A percentile compares a stretch with the other conserved stretches of the same genome.
phyloP scores from a whole-genome alignment of 1,284 basidiomycete genomes.

The Rhodotorula sp. region DNA sequence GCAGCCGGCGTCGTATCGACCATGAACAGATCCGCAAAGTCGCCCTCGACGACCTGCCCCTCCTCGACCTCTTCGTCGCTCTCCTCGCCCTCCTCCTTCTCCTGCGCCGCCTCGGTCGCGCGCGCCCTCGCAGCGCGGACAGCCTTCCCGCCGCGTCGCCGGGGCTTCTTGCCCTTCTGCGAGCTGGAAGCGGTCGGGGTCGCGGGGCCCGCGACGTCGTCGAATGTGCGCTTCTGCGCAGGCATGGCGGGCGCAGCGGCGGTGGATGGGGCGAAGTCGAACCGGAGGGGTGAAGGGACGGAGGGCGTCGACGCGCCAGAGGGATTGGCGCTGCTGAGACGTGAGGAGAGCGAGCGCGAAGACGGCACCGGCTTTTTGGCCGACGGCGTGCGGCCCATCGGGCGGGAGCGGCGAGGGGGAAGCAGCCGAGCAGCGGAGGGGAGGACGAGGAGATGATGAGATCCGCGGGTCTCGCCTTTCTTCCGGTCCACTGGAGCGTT shows the following conservation, averaged over 20 bases:
- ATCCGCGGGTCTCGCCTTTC: not conserved
- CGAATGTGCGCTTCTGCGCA: slow-evolving; percentile 25
- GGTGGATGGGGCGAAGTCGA: not conserved
- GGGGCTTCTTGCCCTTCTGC: not conserved
- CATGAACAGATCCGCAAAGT: slow-evolving; percentile 36
- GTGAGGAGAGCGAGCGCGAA: slow-evolving; percentile 12
- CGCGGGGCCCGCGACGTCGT: slow-evolving; percentile 6
- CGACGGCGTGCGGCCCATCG: slow-evolving; percentile 24
- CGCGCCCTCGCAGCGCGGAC: not conserved
- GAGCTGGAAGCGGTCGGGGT: not conserved
- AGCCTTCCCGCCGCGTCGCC: not conserved
- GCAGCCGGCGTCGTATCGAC: slow-evolving; percentile 36
- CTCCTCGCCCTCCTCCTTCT: not conserved
- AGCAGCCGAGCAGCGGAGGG: too few species aligned
- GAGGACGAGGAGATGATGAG: not conserved
- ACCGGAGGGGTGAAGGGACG: slow-evolving; percentile 19
- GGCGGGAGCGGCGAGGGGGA: too few species aligned
- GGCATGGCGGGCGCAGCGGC: slow-evolving; percentile 3
- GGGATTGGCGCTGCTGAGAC: not conserved
- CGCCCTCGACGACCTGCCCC: slow-evolving; percentile 37
- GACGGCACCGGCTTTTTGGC: slow-evolving; percentile 6
- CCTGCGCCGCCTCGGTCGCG: not conserved
- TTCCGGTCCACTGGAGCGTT: too few species aligned
- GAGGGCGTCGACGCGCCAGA: not conserved
- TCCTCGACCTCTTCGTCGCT: slow-evolving; percentile 24